Base-by-base conservation (phyloP, 2,329 filamentous ascomycete species). In the Diaporthe capsici region DNA sequence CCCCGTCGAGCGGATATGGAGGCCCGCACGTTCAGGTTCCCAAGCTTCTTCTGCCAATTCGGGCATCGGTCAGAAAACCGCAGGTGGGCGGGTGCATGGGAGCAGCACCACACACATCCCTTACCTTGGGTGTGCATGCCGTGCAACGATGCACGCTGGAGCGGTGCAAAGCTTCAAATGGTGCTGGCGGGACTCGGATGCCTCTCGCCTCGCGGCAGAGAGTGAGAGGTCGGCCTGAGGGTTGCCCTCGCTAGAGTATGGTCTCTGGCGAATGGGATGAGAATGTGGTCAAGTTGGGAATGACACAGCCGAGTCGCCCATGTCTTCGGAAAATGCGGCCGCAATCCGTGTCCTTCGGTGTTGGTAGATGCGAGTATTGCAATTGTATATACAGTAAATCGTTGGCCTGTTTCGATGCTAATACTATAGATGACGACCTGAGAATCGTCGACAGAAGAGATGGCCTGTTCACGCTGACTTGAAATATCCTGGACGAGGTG, bases 31-130 rank as follows among this genome's bases (percentile, higher is more conserved):
- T 17, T 2, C 42, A n/a, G 2, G 13, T 55, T 58, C 13, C 37
- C 28, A 39, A 28, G 28, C 22, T 39, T 13, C 8, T n/a, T 51
- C 28, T 74, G 15, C 55, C 37, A 49, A 34, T 68, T 25, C 12
- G 20, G 15, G 34, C 22, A n/a, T 72, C 75, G 65, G 58, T 75
- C 22, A 67, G 75, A 70, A 39, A 60, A 61, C 25, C 42, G 42
- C n/a, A 28, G 25, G 25, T 17, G 58, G 73, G 58, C 25, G 7
- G 34, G 25, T 74, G 72, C 75, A 68, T 61, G 22, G 8, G 28
- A 20, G 17, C 31, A 28, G n/a, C 47, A 44, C 47, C 20, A 28
- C 63, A 39, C 42, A 42, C 34, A 22, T n/a, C 55, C 39, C 47
- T n/a, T n/a, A 17, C 17, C 10, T 22, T 15, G 20, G 10, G 20